Percentiles rank a stretch among this genome's conserved stretches.
Conservation (phyloP, 1,139 yeast genomes). For the Sugiyamaella novakii region DNA sequence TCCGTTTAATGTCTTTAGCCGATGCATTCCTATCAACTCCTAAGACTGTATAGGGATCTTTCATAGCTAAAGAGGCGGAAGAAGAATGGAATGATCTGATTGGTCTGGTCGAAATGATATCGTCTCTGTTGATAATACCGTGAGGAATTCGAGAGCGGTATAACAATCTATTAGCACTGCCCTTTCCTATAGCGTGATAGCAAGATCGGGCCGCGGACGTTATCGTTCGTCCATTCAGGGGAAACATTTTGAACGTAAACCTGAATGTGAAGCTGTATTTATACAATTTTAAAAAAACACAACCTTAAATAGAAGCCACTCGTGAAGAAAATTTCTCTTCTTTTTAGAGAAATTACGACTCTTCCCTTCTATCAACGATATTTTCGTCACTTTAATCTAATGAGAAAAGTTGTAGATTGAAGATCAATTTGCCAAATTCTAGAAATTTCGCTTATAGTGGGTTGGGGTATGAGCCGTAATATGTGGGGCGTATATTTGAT, state of each 20-base stretch:
- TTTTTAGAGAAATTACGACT: background rate
- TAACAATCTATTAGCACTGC: too few species aligned
- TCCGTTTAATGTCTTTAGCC: conserved; percentile 85
- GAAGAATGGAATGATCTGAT: conserved; percentile 20
- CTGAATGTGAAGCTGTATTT: background rate
- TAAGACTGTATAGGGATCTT: conserved; percentile 81
- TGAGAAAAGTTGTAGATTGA: background rate
- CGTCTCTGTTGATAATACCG: background rate
- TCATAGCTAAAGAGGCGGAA: conserved; percentile 34
- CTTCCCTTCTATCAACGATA: too few species aligned
- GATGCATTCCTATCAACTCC: conserved; percentile 77
- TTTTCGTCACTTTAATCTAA: too few species aligned
- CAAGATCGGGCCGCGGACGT: background rate
- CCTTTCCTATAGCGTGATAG: background rate
- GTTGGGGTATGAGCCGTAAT: conserved; percentile 3
- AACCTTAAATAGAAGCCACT: background rate
- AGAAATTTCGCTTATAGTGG: conserved; percentile 14
- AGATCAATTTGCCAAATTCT: conserved; percentile 11
- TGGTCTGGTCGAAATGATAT: background rate
- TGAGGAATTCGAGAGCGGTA: background rate
- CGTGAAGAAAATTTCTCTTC: background rate
- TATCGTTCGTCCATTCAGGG: conserved; percentile 12
- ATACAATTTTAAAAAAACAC: background rate
- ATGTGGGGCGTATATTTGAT: conserved; percentile 2
- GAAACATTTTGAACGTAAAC: conserved; percentile 5